Evolutionary conservation across 2,329 filamentous ascomycete genomes (phyloP).

Genomic region (Aspergillus neotritici): DNA sequence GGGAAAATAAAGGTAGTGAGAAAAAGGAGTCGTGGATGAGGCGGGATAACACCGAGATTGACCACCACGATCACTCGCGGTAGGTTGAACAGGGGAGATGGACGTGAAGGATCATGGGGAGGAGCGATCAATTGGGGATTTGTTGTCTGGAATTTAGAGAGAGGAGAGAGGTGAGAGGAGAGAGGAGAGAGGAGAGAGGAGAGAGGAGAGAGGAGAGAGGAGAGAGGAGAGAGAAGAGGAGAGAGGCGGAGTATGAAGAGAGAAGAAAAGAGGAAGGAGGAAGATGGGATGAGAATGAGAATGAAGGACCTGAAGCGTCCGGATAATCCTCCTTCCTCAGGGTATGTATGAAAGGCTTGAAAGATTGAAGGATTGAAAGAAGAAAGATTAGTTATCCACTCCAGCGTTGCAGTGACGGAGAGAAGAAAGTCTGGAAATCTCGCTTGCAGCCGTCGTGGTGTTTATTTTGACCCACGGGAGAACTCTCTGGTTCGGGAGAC

Average conservation of each 20-base stretch:
- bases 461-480: slow-evolving; percentile 34
- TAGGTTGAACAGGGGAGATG: slow-evolving; percentile 7
- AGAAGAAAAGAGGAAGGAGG: slow-evolving; percentile 16
- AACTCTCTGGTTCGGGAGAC: neutral
- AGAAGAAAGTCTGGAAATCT: slow-evolving; percentile 5
- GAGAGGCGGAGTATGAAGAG: slow-evolving; percentile 4
- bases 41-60: neutral
- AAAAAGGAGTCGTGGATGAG: slow-evolving; percentile 1
- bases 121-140: slow-evolving; percentile 8
- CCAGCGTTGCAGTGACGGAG: neutral
- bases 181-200: slow-evolving; percentile 5
- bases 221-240: slow-evolving; percentile 5
- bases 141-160: neutral
- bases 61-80: slow-evolving; percentile 2
- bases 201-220: slow-evolving; percentile 4
- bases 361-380: slow-evolving; percentile 9
- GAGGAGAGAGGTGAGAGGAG: too few species aligned
- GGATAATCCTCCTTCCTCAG: too few species aligned
- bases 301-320: neutral
- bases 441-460: slow-evolving; percentile 19
- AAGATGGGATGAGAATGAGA: slow-evolving; percentile 19
- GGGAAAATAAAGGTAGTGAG: slow-evolving; percentile 6
- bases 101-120: slow-evolving; percentile 12
- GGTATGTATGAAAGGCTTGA: neutral
- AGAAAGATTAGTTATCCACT: slow-evolving; percentile 1